Base-by-base conservation (phyloP, 306 rosid genomes). In the Ormosia emarginata region DNA sequence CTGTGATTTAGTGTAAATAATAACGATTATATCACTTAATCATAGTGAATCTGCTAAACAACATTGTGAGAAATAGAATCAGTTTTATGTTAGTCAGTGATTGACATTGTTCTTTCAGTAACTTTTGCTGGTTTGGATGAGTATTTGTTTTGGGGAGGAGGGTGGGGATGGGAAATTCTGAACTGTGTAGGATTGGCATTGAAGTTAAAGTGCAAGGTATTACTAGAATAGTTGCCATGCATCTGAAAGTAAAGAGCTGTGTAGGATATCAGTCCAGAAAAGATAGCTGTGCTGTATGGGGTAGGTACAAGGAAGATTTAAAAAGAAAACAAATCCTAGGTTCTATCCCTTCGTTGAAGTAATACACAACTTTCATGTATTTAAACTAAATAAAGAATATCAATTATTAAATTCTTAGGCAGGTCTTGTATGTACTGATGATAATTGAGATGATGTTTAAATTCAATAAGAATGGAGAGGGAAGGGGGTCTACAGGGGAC, bases 1-100 rank as follows among this genome's bases (percentile, higher is more conserved):
- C 41, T 39, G 44, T 73, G 65, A 43, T 36, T 3, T 32, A 63
- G n/a, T 39, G 18, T 53, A 59, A n/a, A 43, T 53, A 13, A 37
- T 53, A 29, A 50, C 7, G 13, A 36, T 32, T 74, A 8, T 43
- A 52, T 79, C 75, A 29, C 72, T 49, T 65, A 57, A 32, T 41
- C 71, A 46, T 52, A 13, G 46, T n/a, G 39, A 81, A 56, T 55
- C 15, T 55, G 63, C 76, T 75, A 12, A 81, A 82, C 34, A 70
- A 11, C 41, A 15, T 37, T 37, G 56, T 62, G 50, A 50, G 71
- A 77, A 77, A 49, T 67, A 17, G 50, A 33, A 77, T 39, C 32
- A 52, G 15, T 47, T 49, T 6, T 33, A 30, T 61, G 37, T 62
- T 9, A 13, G 18, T 46, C 71, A 6, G 29, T 6, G 53, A 49